These are phyloP conservation scores for Detonula confervacea DNA, from an alignment of 352 stramenopile genomes.

Conservation along the genomic window DNA sequence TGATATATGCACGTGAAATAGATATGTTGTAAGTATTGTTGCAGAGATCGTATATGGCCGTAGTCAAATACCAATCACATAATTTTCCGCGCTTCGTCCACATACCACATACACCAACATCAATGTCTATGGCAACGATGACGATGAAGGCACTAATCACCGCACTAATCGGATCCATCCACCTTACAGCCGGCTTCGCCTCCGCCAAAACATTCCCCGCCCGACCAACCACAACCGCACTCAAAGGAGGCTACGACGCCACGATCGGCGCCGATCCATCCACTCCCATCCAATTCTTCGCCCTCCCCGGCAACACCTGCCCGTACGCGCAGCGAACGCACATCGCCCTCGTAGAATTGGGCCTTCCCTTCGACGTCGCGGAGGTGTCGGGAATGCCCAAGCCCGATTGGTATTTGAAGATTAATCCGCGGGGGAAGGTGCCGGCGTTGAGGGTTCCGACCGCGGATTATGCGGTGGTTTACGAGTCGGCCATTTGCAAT, in stretches of 20 bases:
- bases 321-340: constrained; percentile 58
- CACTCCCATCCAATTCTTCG: constrained; percentile 59
- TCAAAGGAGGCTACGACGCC: constrained; percentile 47
- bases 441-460: constrained; percentile 49
- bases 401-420: constrained; percentile 60
- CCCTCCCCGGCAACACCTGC: constrained; percentile 48
- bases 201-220: background rate
- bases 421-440: constrained; percentile 61
- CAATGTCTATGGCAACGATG: background rate
- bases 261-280: constrained; percentile 43
- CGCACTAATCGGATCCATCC: constrained; percentile 2
- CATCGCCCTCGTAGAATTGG: constrained; percentile 55
- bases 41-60: no score
- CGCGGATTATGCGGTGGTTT: constrained; percentile 47
- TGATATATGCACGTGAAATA: no score
- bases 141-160: constrained; percentile 5
- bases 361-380: constrained; percentile 57
- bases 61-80: no score
- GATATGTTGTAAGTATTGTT: no score
- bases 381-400: constrained; percentile 47
- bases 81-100: no score
- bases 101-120: no score
- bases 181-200: constrained; percentile 19
- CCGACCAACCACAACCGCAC: constrained; percentile 1
- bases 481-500: constrained; percentile 63